Conservation (phyloP, 2,329 filamentous ascomycete genomes). For the Aspergillus niger region DNA sequence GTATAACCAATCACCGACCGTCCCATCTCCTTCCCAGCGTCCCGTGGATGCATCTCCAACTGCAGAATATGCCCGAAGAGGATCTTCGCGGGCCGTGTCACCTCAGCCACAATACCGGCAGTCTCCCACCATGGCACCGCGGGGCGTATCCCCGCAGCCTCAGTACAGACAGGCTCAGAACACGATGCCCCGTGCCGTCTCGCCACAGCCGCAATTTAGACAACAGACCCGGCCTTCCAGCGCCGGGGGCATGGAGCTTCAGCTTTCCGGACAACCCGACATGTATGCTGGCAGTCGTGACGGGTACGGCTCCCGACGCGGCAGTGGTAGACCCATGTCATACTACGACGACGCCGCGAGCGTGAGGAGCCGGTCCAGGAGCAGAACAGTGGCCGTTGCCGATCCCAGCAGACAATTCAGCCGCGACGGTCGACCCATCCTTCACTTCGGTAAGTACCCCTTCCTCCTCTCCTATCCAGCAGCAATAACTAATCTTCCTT, state of each 20-base stretch:
- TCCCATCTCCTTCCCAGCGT: slow-evolving; percentile 34
- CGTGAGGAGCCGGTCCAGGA: slow-evolving; percentile 61
- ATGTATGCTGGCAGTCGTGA: slow-evolving; percentile 52
- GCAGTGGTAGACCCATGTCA: slow-evolving; percentile 46
- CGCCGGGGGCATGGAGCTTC: slow-evolving; percentile 64
- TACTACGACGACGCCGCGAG: slow-evolving; percentile 52
- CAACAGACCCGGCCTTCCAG: slow-evolving; percentile 54
- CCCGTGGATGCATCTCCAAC: slow-evolving; percentile 43
- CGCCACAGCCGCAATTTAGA: slow-evolving; percentile 56
- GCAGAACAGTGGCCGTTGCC: slow-evolving; percentile 83
- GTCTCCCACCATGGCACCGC: slow-evolving; percentile 9
- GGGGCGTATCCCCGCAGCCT: slow-evolving; percentile 14
- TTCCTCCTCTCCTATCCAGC: neutral
- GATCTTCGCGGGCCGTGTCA: slow-evolving; percentile 26
- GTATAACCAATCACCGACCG: slow-evolving; percentile 41
- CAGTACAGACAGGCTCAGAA: slow-evolving; percentile 31
- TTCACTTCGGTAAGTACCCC: slow-evolving; percentile 83
- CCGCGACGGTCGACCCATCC: slow-evolving; percentile 78
- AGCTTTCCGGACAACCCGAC: slow-evolving; percentile 62
- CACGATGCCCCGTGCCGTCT: slow-evolving; percentile 47
- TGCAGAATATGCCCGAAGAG: slow-evolving; percentile 42
- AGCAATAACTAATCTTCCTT: slow-evolving; percentile 14
- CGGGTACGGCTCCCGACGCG: slow-evolving; percentile 41
- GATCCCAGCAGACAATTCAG: slow-evolving; percentile 72
- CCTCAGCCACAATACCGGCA: slow-evolving; percentile 14